phyloP scores from a whole-genome alignment of 2,329 filamentous ascomycete species.

The Lachnellula occidentalis region DNA sequence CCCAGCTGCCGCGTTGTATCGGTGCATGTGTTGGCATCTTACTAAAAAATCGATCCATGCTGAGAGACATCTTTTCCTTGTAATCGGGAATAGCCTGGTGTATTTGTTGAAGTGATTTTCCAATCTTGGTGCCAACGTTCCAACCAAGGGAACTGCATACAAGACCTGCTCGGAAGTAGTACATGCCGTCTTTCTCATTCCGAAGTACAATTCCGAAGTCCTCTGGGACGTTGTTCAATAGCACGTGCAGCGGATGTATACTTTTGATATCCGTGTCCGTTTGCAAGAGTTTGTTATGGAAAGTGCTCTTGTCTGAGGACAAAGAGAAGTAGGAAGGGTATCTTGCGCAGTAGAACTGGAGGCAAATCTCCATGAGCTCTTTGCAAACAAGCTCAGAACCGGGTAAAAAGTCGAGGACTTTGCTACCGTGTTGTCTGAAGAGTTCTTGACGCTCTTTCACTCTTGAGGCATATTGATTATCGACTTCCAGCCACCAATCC shows the following conservation, averaged over 20 bases:
- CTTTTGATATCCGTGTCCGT: conserved; percentile 55
- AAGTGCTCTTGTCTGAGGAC: conserved; percentile 45
- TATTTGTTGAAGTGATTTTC: conserved; percentile 62
- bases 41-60: conserved; percentile 79
- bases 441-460: conserved; percentile 65
- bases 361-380: conserved; percentile 79
- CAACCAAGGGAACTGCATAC: conserved; percentile 78
- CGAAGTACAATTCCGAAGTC: conserved; percentile 76
- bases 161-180: conserved; percentile 68
- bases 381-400: conserved; percentile 76
- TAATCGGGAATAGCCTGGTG: conserved; percentile 75
- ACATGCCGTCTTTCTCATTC: conserved; percentile 64
- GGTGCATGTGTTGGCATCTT: conserved; percentile 69
- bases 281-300: conserved; percentile 65
- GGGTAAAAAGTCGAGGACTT: conserved; percentile 62
- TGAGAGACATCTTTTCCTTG: conserved; percentile 80
- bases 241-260: conserved; percentile 60
- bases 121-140: conserved; percentile 71
- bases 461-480: conserved; percentile 62
- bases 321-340: conserved; percentile 72
- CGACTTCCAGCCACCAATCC: conserved; percentile 87
- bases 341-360: conserved; percentile 73
- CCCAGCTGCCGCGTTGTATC: conserved; percentile 83
- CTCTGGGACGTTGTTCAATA: conserved; percentile 76
- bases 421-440: conserved; percentile 55